Base-by-base conservation (phyloP, 2,329 filamentous ascomycete genomes). In the Coniosporium tulheliwenetii region DNA sequence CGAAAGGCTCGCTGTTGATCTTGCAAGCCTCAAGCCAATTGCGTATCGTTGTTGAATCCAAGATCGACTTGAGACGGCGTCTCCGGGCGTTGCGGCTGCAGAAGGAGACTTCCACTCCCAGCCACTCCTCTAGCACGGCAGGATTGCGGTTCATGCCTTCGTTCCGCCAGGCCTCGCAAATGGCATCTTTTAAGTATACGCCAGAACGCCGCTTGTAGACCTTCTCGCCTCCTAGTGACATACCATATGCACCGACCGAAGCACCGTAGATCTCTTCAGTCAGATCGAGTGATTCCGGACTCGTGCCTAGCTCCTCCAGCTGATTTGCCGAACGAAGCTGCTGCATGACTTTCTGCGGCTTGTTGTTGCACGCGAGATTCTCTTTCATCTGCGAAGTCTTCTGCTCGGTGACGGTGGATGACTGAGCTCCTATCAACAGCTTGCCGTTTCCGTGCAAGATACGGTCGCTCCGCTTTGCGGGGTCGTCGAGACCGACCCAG, bases 21-120 rank as follows among this genome's bases (percentile, higher is more conserved):
- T 32, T 37, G 36, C 42, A 44, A 9, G 39, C 39, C 14, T 44
- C 42, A 5, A 44, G 37, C 42, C 42, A 44, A 34, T 38, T 37
- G 3, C 42, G 42, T 36, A 44, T 41, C 7, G 42, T 44, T 2
- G 42, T 33, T 1, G 35, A 38, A 15, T 41, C 39, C 10, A 44
- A 13, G 15, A 44, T 34, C 10, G 26, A 16, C 38, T 44, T 44
- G 19, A 44, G 39, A 16, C 39, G 39, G 4, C 26, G 29, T 14
- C 42, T 13, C 38, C 19, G 19, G 7, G 19, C 19, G 19, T 26
- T 26, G 19, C 19, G 19, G 7, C 19, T 26, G 19, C 19, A 26
- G 19, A 26, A 26, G 3, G 19, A 26, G 7, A 26, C 19, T 26
- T 26, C 19, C 7, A 26, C 19, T 26, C 19, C 19, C 3, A 26